A percentile compares a stretch with the other conserved stretches of the same genome.
Evolutionary conservation across 176 grass and related monocot genomes (phyloP).

Genomic region (Aegilops bicornis): DNA sequence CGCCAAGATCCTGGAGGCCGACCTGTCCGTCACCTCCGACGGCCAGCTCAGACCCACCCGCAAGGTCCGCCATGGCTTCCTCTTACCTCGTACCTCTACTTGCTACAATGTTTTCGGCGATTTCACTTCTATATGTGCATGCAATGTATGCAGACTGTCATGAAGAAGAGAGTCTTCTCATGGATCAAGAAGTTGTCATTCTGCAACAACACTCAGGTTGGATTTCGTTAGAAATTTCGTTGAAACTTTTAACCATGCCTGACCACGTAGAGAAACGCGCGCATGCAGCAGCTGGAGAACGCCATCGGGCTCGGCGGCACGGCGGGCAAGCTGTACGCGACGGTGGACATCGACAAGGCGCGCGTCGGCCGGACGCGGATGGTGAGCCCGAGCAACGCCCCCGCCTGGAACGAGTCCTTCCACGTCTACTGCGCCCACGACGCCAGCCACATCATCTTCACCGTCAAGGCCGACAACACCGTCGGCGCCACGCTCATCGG

Average conservation of each 20-base stretch:
- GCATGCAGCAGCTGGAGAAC: constrained; percentile 30
- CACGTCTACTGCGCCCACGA: constrained; percentile 82
- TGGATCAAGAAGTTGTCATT: constrained; percentile 69
- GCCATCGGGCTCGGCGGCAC: neutral
- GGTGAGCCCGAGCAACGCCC: neutral
- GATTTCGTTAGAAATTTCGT: no score
- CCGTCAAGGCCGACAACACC: constrained; percentile 61
- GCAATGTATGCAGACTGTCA: neutral
- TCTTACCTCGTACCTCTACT: neutral
- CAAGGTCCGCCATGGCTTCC: constrained; percentile 34
- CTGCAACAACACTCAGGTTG: constrained; percentile 54
- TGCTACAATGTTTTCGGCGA: rapidly evolving
- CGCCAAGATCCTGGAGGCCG: constrained; percentile 38
- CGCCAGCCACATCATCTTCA: constrained; percentile 71
- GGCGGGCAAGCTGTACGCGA: constrained; percentile 62
- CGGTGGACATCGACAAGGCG: constrained; percentile 90
- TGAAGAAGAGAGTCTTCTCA: constrained; percentile 54
- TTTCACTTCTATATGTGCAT: neutral
- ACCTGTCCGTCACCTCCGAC: constrained; percentile 13
- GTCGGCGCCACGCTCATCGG: constrained; percentile 69
- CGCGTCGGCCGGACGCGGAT: constrained; percentile 61
- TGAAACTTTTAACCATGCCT: no score
- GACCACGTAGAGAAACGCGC: no score
- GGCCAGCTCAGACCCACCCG: neutral
- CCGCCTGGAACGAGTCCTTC: constrained; percentile 71